Evolutionary conservation across 768 basidiomycete species (phyloP), one percentile per base, ranked within the genome.

Genomic region (Hypsizygus marmoreus): DNA sequence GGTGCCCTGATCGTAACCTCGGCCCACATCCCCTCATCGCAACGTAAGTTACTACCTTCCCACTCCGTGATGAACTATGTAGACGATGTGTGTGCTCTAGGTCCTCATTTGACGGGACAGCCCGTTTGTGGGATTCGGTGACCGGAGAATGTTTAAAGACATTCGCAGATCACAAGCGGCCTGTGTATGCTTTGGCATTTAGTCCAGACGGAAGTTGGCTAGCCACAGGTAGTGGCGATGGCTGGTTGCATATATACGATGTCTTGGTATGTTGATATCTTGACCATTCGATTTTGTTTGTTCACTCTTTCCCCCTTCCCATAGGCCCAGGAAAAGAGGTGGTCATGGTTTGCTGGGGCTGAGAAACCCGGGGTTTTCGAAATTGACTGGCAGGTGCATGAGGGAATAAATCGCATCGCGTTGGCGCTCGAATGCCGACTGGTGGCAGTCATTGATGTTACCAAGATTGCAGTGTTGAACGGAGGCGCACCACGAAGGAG

Each of bases 161-260:
- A 14, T 85, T 95, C 58, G 63, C 65, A 5, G 87, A 91, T 51
- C 88, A 92, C 66, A 80, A 70, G 51, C 77, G 79, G 24, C 77
- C 84, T 17, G 79, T 93, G 28, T 94, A 86, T 62, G 77, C 87
- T 1, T 58, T 93, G 23, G 68, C 81, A 4, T 91, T 91, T 63
- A 87, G 86, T 56, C 89, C 90, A 0, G 75, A 81, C 39, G 88
- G 90, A 0, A 70, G 71, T 37, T 82, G 79, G 61, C 62, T 94
- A 20, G 86, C 86, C 2, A 88, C 88, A 11, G 91, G 88, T 1
- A 80, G 87, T 47, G 86, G 85, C 23, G 91, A 95, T 58, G 88
- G 89, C 6, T 78, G 79, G 70, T 56, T 94, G 43, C 73, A 83
- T 54, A 68, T 95, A 20, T 94, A 91, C 55, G 74, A 82, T 49